phyloP scores from a whole-genome alignment of 257 asterid genomes.

The Forsythia suspensa region DNA sequence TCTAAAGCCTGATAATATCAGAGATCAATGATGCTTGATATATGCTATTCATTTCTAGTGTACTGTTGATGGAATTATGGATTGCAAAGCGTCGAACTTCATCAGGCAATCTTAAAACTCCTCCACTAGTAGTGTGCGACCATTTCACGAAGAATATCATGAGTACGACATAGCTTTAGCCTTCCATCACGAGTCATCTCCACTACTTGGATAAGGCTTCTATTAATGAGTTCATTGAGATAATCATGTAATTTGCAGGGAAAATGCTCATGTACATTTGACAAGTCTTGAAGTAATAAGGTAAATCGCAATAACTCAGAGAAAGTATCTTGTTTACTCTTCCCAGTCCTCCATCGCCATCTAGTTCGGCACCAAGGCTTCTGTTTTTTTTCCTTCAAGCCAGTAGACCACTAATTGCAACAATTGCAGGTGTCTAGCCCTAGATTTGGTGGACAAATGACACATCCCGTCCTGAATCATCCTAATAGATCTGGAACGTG shows the following conservation, averaged over 20 bases:
- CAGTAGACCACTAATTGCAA: neutral
- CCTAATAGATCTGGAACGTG: no score
- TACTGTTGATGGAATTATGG: neutral
- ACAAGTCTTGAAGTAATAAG: constrained; percentile 1
- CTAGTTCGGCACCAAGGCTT: constrained; percentile 5
- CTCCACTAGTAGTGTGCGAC: neutral
- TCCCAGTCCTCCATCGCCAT: neutral
- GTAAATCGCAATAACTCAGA: constrained; percentile 21
- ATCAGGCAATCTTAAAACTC: neutral
- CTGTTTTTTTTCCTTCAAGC: neutral
- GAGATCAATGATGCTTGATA: constrained; percentile 2
- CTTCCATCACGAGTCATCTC: no score
- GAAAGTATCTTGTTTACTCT: neutral
- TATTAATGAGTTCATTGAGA: no score
- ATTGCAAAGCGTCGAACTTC: constrained; percentile 3
- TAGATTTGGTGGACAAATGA: neutral
- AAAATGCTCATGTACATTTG: constrained; percentile 18
- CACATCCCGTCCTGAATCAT: no score
- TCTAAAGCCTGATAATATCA: neutral
- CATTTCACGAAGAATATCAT: neutral
- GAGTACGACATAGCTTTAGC: neutral
- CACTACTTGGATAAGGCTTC: no score
- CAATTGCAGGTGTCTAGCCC: neutral
- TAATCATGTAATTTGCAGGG: neutral
- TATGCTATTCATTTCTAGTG: neutral